Base-by-base conservation (phyloP, 2,329 filamentous ascomycete genomes). In the Fusarium sp. region DNA sequence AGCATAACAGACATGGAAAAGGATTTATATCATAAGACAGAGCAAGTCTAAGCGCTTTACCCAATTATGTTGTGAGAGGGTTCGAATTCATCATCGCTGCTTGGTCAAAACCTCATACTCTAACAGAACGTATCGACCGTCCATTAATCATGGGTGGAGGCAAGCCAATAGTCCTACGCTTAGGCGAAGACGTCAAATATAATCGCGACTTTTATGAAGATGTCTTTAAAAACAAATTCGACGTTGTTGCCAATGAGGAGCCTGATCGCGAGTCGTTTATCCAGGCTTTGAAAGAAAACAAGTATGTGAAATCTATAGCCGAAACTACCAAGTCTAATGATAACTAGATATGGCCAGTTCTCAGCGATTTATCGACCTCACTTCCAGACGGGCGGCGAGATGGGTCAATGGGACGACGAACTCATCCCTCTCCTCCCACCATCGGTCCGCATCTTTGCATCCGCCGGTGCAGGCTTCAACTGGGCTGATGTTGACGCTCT, bases 381-480 rank as follows among this genome's bases (percentile, higher is more conserved):
- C 69, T 90, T 86, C 81, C 84, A 87, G 50, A 88, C 86, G 0
- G 88, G 88, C n/a, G 87, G 86, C 6, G 88, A 90, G 72, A 90
- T 90, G 88, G 86, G 86, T 30, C 84, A 83, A 16, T 90, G 88
- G 87, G 84, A 90, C 69, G 75, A 81, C 34, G 87, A 89, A 71
- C 77, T 90, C 4, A 88, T 90, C 45, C 68, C 74, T 0, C 77
- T 87, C 6, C 77, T 91, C 1, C 89, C 89, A 0, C 18, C 76
- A 0, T 85, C 83, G 16, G 85, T 88, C 59, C 83, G 83, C 51
- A 86, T 90, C 34, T 90, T 88, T 75, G 86, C 88, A 30, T 87
- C 84, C 15, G 88, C 88, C 4, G 88, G 89, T 8, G 88, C 89
- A 4, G 82, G 89, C 12, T 90, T 88, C 73, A 87, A 91, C 77